Evolutionary conservation across 179 eudicot species (phyloP), one percentile per base, ranked within the genome.

Genomic region (Silene vulgaris): DNA sequence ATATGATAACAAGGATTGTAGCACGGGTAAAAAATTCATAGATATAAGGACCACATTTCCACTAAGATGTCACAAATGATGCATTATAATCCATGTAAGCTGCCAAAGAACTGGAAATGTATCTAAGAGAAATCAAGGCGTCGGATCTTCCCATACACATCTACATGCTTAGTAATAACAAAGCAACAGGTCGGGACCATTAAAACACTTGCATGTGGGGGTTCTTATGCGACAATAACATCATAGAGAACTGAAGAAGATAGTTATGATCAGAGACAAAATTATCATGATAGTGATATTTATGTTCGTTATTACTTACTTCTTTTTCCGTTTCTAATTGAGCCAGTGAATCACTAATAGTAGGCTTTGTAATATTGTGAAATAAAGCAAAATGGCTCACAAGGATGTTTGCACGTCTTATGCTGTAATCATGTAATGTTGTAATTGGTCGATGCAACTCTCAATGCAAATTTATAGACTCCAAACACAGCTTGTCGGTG

Each of bases 171-270:
- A 6, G 19, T 26, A 23, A 16, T 6, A 48, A 52, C 3, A 40
- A 66, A 20, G n/a, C 11, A 16, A 65, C 59, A 66, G 48, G 32
- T 37, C 9, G 30, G 75, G 73, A 72, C 75, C 75, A 72, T 72
- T 7, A 32, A 59, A 72, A 57, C 75, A 57, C 75, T 72, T 32
- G 65, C 52, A 57, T 30, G 64, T 72, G 75, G 75, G 29, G 75
- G 75, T 72, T 69, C 14, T 29, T 8, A 50, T 16, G 43, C 26
- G 63, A 50, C 29, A 17, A 65, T 29, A 65, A 65, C 62, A 64
- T 50, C 12, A 50, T 19, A 43, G 9, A 43, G 23, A 26, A 63
- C n/a, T 64, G 21, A 74, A 48, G 54, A 64, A 16, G 71, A 75
- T 19, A 75, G 71, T 29, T 74, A 13, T 32, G 65, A 63, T 16